Base-by-base conservation (phyloP, 305 asterid species). In the Lippia alba region DNA sequence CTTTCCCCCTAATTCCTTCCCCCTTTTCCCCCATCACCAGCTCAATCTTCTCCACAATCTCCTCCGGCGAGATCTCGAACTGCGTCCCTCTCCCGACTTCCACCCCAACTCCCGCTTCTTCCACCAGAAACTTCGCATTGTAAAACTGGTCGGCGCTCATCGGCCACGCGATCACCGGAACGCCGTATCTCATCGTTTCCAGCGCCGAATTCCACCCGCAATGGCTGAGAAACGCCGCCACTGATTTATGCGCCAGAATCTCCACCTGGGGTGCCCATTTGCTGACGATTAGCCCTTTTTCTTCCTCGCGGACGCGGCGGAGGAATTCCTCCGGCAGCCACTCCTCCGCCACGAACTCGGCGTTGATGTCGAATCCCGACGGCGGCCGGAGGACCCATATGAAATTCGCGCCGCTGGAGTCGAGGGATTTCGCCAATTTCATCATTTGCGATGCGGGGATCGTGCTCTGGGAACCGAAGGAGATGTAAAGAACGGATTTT, bases 201-300 rank as follows among this genome's bases (percentile, higher is more conserved):
- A 87, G 79, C n/a, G 81, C 82, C 19, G 90, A 87, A 64, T 87
- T 87, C 90, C 88, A 87, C 3, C 92, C 90, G 41, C 92, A 87
- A 20, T 82, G 85, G 34, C 84, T 82, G 4, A 84, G 56, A 51
- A 82, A 83, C n/a, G 79, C 90, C 11, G 66, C 85, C 3, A 74
- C 76, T 0, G 90, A 81, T 61, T 69, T 69, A 49, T 84, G 92
- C 0, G 67, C 61, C 72, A 82, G 71, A 33, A 84, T 85, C 36
- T 84, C 85, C 71, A 70, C 51, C 63, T 87, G 88, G 39, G 90
- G 90, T 34, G 87, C 90, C 88, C 88, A 87, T 48, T 81, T 81
- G 6, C 76, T 49, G 32, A 87, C 71, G 5, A 87, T 60, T 48
- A 87, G 30, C 8, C 90, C 90, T 64, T 66, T 79, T 6, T 84